Base-by-base conservation (phyloP, 352 stramenopile species). In the Globisporangium recalcitrans region DNA sequence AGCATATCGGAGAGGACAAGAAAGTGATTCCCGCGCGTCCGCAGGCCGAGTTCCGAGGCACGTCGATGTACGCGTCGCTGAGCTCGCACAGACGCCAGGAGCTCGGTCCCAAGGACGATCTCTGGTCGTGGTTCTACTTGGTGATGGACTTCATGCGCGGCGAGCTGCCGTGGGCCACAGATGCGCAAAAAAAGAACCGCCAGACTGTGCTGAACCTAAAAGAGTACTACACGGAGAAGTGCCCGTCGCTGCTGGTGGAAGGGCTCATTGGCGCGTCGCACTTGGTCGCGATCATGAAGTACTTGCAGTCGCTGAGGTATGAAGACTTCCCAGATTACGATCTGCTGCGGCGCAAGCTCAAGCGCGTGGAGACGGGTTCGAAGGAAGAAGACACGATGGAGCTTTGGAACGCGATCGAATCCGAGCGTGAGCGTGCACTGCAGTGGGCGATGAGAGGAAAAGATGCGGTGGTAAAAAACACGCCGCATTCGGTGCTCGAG, bases 121-220 rank as follows among this genome's bases (percentile, higher is more conserved):
- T 96, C 27, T 95, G 87, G 85, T 96, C 86, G 36, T 93, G 85
- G 86, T 91, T 92, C 53, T 96, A 94, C 64, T 71, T 93, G 14
- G 84, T 96, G 19, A 78, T 96, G 60, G 88, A 96, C 47, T 91
- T 96, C 58, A 78, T 95, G 70, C 83, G 87, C 9, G 87, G 87
- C 22, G 87, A 95, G 36, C 63, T 95, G 48, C 87, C 87, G 1
- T 95, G 87, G 87, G 85, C 85, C 21, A 62, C 71, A 3, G 87
- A 95, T 46, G 87, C 87, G 6, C 87, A 94, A 58, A 75, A 88
- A 22, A 95, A 95, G 57, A 92, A 95, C 51, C 80, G 87, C 4
- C 67, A 91, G 52, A 88, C 80, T 6, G 87, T 95, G 38, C 71
- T 95, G 32, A 77, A 68, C 27, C 64, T 95, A 5, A 95, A 95